Evolutionary conservation across 495 filamentous ascomycete species (phyloP).

Genomic region (Neurospora tetraspora): DNA sequence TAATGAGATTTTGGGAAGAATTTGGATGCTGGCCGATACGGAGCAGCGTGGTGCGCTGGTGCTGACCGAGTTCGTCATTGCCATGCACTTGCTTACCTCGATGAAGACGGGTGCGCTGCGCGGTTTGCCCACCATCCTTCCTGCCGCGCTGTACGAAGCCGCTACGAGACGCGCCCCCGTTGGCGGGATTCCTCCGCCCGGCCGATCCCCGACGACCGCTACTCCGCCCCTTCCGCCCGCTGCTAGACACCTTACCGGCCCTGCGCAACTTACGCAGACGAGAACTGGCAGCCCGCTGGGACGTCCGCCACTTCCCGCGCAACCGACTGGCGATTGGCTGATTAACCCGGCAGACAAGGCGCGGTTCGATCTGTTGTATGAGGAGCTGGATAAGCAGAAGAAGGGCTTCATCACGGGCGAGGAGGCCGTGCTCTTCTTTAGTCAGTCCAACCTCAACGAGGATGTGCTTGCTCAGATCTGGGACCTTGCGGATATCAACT

Average conservation of each 20-base stretch:
- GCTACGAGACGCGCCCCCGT: constrained; percentile 58
- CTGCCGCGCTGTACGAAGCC: constrained; percentile 82
- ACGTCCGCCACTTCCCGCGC: constrained; percentile 47
- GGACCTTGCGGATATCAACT: constrained; percentile 93
- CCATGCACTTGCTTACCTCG: constrained; percentile 92
- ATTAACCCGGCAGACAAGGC: constrained; percentile 73
- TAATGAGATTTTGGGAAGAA: constrained; percentile 80
- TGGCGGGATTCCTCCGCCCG: constrained; percentile 29
- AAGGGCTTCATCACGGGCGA: constrained; percentile 80
- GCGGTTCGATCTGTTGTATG: constrained; percentile 76
- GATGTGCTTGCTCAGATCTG: constrained; percentile 92
- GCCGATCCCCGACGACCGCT: constrained; percentile 24
- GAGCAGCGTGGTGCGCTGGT: constrained; percentile 86
- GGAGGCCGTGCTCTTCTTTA: constrained; percentile 91
- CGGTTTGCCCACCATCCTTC: constrained; percentile 70
- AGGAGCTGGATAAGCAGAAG: constrained; percentile 66
- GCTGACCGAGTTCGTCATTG: constrained; percentile 88
- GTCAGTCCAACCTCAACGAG: constrained; percentile 80
- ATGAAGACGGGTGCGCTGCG: constrained; percentile 74
- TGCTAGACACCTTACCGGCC: constrained; percentile 37
- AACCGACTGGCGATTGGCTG: constrained; percentile 70
- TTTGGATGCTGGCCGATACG: constrained; percentile 91
- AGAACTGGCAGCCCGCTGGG: constrained; percentile 64
- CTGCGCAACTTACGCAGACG: constrained; percentile 25
- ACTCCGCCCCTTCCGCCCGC: constrained; percentile 30